Conservation (phyloP, 257 asterid genomes). For the Solanum megistacrolobum region DNA sequence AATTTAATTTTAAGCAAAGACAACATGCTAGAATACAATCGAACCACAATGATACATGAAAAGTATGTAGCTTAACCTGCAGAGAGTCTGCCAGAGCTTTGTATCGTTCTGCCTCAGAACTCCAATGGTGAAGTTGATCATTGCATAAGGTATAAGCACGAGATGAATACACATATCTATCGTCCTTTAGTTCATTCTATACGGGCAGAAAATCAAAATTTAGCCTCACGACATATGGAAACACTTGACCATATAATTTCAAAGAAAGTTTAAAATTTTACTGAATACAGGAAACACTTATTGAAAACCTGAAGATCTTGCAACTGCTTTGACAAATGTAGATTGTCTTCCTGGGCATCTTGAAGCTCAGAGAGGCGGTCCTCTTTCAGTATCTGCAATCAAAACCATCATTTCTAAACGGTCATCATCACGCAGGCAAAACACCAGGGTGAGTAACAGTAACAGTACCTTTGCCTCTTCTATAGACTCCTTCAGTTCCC, state of each 20-base stretch:
- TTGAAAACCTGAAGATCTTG: conserved; percentile 78
- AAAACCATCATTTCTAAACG: conserved; percentile 1
- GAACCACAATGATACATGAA: not conserved
- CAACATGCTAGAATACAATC: conserved; percentile 2
- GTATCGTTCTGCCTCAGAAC: conserved; percentile 74
- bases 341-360: conserved; percentile 78
- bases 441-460: not conserved
- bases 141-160: conserved; percentile 72
- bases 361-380: conserved; percentile 89
- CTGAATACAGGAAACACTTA: not conserved
- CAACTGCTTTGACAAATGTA: conserved; percentile 67
- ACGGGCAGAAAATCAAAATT: conserved; percentile 2
- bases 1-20: conserved; percentile 25
- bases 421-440: conserved; percentile 1
- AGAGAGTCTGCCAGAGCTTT: conserved; percentile 53
- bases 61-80: conserved; percentile 48
- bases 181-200: conserved; percentile 76
- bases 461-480: conserved; percentile 70
- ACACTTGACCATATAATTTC: not conserved
- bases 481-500: conserved; percentile 62
- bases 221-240: not conserved
- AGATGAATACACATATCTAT: conserved; percentile 54
- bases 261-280: not conserved
- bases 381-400: conserved; percentile 64
- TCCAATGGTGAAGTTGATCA: conserved; percentile 94